Base-by-base conservation (phyloP, 805 yeast species). In the Wickerhamomyces subpelliculosus region DNA sequence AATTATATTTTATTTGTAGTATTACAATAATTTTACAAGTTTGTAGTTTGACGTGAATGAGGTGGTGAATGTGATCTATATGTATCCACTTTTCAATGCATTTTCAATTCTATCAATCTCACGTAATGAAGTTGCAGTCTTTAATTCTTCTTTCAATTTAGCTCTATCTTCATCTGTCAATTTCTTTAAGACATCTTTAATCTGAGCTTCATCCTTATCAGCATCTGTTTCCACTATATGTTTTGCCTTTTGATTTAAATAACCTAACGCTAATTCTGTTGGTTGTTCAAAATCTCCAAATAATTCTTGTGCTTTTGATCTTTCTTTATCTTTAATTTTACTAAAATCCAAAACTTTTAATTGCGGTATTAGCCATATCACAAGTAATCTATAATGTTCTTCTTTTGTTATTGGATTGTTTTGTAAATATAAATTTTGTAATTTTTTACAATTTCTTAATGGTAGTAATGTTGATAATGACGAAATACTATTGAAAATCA, bases 41-140 rank as follows among this genome's bases (percentile, higher is more conserved):
- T 19, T 28, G 17, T 8, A 35, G 26, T 12, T 21, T 40, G n/a
- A n/a, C n/a, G n/a, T n/a, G n/a, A n/a, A n/a, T n/a, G n/a, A n/a
- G n/a, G n/a, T n/a, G n/a, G n/a, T n/a, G n/a, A n/a, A n/a, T n/a
- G n/a, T n/a, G n/a, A n/a, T n/a, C n/a, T 39, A 55, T 25, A 57
- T 23, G 38, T 60, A 59, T 4, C 68, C 78, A 25, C 55, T 61
- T 39, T 60, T 58, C 32, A 83, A 60, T 17, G 74, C 65, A 21
- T 60, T 63, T 54, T 86, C 94, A 19, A 88, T 72, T 36, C 75
- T 62, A 41, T 80, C 84, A 7, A 88, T 84, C 45, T 89, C 96
- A 6, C 73, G 84, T 40, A 89, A 54, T 36, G 79, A 76, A 4
- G 77, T 69, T 1, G 96, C 95, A 24, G 61, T 64, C 37, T 69